Conservation (phyloP, 2,329 filamentous ascomycete species). For the Talaromyces sp. region DNA sequence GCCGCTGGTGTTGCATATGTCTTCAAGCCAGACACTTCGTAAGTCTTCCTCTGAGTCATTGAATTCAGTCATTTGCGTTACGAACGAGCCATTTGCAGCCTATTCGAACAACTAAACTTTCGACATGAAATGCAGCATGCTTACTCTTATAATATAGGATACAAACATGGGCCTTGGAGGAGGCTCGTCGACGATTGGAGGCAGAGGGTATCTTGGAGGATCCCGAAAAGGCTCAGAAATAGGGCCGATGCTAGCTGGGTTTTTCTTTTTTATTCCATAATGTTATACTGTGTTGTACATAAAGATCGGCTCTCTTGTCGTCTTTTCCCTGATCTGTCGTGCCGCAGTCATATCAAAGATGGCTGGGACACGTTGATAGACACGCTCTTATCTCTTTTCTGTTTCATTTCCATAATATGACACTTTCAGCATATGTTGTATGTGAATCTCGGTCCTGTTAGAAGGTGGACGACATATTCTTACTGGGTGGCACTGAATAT, state of each 20-base stretch:
- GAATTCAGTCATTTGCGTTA: background rate
- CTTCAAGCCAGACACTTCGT: conserved; percentile 99
- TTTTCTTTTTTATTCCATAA: conserved; percentile 17
- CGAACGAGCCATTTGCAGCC: background rate
- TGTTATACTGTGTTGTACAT: conserved; percentile 39
- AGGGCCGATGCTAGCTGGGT: conserved; percentile 27
- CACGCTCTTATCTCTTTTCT: conserved; percentile 28
- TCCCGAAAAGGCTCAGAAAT: conserved; percentile 55
- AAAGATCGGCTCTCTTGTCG: conserved; percentile 30
- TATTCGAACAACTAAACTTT: background rate
- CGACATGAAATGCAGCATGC: no score
- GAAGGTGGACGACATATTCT: background rate
- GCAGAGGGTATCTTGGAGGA: conserved; percentile 90
- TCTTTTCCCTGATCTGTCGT: conserved; percentile 24
- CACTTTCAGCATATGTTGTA: background rate
- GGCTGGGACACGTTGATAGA: conserved; percentile 31
- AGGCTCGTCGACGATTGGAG: conserved; percentile 91
- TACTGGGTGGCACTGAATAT: background rate
- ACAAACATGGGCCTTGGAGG: conserved; percentile 98
- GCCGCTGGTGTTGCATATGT: conserved; percentile 76
- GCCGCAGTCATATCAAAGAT: conserved; percentile 20
- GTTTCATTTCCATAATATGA: conserved; percentile 16
- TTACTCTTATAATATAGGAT: conserved; percentile 58
- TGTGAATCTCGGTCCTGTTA: background rate
- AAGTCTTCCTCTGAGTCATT: conserved; percentile 46